phyloP scores from a whole-genome alignment of 2,329 filamentous ascomycete genomes.

The Sporothrix variecibatus region DNA sequence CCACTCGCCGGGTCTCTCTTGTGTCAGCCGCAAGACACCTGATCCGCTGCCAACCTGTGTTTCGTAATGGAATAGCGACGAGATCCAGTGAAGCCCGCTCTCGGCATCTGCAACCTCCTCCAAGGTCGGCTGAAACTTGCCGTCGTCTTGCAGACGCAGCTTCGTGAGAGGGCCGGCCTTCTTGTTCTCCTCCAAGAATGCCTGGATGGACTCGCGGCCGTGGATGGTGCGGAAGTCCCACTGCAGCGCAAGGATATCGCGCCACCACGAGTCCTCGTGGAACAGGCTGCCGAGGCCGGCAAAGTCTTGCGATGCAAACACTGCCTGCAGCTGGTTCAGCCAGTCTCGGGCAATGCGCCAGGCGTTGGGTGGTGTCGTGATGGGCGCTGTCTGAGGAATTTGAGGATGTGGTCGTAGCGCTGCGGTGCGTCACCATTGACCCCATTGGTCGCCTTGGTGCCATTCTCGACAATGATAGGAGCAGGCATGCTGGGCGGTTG shows the following conservation, averaged over 20 bases:
- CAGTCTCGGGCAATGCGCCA: constrained; percentile 11
- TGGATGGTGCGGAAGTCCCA: constrained; percentile 58
- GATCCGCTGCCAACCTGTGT: constrained; percentile 53
- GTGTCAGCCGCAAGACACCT: constrained; percentile 57
- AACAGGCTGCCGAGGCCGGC: constrained; percentile 26
- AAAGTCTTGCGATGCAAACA: constrained; percentile 13
- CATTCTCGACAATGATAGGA: not conserved
- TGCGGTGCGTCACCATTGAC: not conserved
- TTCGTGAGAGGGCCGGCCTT: constrained; percentile 40
- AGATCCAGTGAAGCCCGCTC: constrained; percentile 51
- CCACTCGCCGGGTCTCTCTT: constrained; percentile 49
- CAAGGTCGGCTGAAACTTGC: constrained; percentile 46
- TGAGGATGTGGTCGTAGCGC: constrained; percentile 2
- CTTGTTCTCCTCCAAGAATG: constrained; percentile 44
- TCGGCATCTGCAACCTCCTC: constrained; percentile 49
- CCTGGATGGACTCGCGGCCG: constrained; percentile 43
- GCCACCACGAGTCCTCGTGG: constrained; percentile 58
- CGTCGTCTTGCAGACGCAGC: constrained; percentile 52
- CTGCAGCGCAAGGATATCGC: constrained; percentile 58
- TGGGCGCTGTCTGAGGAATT: not conserved
- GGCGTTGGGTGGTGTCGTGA: not conserved
- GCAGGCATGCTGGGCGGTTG: not conserved
- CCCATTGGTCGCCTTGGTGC: not conserved
- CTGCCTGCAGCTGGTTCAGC: not conserved
- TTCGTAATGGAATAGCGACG: constrained; percentile 59